A percentile compares a stretch with the other conserved stretches of the same genome.
Evolutionary conservation across 345 rosid genomes (phyloP).

Genomic region (Cardiospermum halicacabum): DNA sequence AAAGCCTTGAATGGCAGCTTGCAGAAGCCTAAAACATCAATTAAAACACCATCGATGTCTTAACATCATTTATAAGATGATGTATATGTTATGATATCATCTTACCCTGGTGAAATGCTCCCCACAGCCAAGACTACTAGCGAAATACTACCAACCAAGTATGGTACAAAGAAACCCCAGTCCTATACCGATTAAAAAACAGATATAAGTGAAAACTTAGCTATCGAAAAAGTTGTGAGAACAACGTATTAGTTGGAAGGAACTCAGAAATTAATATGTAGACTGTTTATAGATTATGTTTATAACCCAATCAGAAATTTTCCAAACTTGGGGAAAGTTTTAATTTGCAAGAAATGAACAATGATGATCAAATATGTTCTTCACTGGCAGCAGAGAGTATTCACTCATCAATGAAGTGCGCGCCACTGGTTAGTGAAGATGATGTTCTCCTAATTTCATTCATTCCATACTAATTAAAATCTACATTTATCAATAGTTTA

Average conservation of each 20-base stretch:
- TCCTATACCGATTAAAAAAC: constrained; percentile 39
- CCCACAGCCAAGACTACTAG: constrained; percentile 78
- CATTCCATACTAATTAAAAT: too few relatives aligned
- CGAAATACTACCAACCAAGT: constrained; percentile 89
- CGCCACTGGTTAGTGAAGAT: too few relatives aligned
- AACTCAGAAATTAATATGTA: too few relatives aligned
- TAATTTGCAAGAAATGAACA: too few relatives aligned
- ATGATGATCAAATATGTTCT: too few relatives aligned
- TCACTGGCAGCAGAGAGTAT: too few relatives aligned
- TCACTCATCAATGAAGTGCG: too few relatives aligned
- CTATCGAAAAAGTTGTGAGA: neutral
- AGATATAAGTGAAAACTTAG: neutral
- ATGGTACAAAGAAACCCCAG: constrained; percentile 97
- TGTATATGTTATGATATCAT: neutral
- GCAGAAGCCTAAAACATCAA: constrained; percentile 57
- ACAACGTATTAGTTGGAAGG: neutral
- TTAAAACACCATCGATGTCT: constrained; percentile 9
- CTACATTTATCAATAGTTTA: too few relatives aligned
- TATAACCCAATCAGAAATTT: too few relatives aligned
- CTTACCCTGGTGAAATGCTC: constrained; percentile 83
- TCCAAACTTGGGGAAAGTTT: too few relatives aligned
- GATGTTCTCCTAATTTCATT: too few relatives aligned
- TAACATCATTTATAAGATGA: neutral
- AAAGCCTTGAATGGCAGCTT: constrained; percentile 77
- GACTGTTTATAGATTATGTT: too few relatives aligned